Evolutionary conservation across 2,329 filamentous ascomycete species (phyloP).

Genomic region (Aspergillus eucalypticola): DNA sequence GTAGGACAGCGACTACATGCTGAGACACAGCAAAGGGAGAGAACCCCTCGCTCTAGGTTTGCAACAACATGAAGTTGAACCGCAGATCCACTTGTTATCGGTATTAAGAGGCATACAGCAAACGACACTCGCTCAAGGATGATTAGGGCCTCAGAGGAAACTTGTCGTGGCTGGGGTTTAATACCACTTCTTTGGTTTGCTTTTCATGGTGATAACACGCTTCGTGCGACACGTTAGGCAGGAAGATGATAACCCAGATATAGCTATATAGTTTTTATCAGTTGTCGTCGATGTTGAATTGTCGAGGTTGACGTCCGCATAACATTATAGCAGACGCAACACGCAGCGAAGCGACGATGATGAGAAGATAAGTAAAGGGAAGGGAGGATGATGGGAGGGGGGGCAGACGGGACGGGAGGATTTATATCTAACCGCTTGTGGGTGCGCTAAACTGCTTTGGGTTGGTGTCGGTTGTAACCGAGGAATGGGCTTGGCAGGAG

Average conservation of each 20-base stretch:
- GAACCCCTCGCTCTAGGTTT: neutral
- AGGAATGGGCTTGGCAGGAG: neutral
- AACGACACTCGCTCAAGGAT: constrained; percentile 14
- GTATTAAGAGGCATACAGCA: constrained; percentile 24
- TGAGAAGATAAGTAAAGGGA: neutral
- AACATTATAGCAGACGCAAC: constrained; percentile 5
- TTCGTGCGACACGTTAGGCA: neutral
- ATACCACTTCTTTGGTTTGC: constrained; percentile 8
- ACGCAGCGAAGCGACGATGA: neutral
- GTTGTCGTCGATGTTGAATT: too few species aligned
- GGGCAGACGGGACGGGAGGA: too few species aligned
- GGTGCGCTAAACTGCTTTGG: neutral
- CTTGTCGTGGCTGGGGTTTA: constrained; percentile 20
- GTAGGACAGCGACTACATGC: constrained; percentile 17
- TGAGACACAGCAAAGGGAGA: constrained; percentile 2
- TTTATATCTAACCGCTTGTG: neutral
- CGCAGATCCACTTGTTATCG: constrained; percentile 14
- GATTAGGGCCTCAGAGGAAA: constrained; percentile 2
- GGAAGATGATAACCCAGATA: too few species aligned
- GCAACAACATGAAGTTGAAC: constrained; percentile 12
- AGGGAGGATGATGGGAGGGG: neutral
- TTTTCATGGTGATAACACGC: neutral
- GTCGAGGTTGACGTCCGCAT: neutral
- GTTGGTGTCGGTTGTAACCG: neutral
- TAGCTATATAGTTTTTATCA: too few species aligned